Conservation (phyloP, 2,329 filamentous ascomycete genomes). For the Neospermospora avenae region DNA sequence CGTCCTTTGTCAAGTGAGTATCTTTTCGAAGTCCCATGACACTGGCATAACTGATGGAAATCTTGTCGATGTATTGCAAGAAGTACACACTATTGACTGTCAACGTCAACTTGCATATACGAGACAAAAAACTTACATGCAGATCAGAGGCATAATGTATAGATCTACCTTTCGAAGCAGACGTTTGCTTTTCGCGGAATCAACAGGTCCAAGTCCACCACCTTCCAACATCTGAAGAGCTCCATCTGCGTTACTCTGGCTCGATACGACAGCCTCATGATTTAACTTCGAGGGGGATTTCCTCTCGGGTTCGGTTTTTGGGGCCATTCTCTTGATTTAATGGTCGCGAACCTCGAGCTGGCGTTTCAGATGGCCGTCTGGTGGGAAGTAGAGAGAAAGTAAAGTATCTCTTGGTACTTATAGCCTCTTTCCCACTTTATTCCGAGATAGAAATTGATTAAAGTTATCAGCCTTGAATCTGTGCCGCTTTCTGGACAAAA, state of each 20-base stretch:
- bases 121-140: background rate
- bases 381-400: background rate
- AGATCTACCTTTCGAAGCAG: constrained; percentile 9
- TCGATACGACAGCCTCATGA: background rate
- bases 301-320: background rate
- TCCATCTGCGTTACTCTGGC: constrained; percentile 8
- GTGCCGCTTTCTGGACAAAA: background rate
- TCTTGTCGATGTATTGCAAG: constrained; percentile 24
- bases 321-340: background rate
- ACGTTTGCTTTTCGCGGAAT: constrained; percentile 17
- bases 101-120: no score
- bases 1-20: constrained; percentile 23
- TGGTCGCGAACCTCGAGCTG: background rate
- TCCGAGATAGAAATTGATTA: no score
- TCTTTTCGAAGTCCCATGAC: constrained; percentile 24
- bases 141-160: constrained; percentile 12
- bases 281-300: background rate
- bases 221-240: constrained; percentile 9
- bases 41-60: constrained; percentile 20
- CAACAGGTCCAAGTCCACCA: background rate
- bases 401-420: background rate
- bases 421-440: background rate
- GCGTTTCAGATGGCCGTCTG: background rate
- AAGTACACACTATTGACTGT: background rate
- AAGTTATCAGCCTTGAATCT: no score